phyloP scores from a whole-genome alignment of 108 stramenopile genomes.

The Schizochytrium sp. region DNA sequence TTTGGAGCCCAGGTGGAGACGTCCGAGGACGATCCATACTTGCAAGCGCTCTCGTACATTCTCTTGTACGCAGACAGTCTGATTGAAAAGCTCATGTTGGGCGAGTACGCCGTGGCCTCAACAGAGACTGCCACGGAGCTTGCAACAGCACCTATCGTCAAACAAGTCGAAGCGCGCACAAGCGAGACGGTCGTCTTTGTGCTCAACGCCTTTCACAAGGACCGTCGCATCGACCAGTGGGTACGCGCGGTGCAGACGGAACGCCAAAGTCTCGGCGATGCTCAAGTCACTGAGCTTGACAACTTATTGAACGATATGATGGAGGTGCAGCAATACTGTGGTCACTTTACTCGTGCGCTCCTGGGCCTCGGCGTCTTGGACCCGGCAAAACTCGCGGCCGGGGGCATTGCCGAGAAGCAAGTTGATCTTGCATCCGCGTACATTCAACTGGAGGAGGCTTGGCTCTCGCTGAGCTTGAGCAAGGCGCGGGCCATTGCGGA shows the following conservation, averaged over 20 bases:
- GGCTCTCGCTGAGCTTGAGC: background rate
- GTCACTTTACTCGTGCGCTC: background rate
- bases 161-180: background rate
- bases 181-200: background rate
- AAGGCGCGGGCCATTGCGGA: background rate
- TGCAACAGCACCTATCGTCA: background rate
- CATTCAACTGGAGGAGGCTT: background rate
- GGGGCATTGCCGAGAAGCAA: background rate
- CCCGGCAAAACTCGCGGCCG: background rate
- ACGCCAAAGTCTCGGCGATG: background rate
- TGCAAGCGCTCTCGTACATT: background rate
- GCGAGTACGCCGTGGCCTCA: conserved; percentile 4
- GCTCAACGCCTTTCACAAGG: background rate
- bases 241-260: background rate
- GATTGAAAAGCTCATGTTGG: background rate
- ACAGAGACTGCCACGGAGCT: background rate
- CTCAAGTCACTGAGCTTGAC: background rate
- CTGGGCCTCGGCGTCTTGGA: background rate
- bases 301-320: background rate
- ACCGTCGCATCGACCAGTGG: background rate
- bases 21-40: background rate
- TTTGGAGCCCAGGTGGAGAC: background rate
- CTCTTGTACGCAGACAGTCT: background rate
- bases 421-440: background rate
- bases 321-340: background rate